Evolutionary conservation across 148 eudicot species (phyloP), one percentile per base, ranked within the genome.

Genomic region (Fagopyrum esculentum): DNA sequence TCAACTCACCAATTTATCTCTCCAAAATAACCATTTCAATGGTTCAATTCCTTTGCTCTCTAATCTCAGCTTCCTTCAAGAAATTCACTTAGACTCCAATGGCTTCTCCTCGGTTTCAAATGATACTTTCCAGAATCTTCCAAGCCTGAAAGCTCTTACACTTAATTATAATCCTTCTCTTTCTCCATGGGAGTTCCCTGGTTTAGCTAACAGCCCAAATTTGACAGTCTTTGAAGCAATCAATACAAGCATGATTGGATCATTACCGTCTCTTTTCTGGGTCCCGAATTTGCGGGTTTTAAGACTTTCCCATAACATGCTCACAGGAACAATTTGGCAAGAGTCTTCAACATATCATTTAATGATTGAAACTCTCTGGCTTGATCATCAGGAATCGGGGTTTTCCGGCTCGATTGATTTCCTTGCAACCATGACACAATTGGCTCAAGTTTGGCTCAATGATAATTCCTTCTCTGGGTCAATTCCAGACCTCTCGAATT

Each of bases 21-120:
- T 89, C 13, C 92, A 88, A 77, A 45, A 61, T 17, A 92, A 92
- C 79, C 47, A 6, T 2, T 59, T 92, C 59, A 73, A 88, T 30
- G 97, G 97, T 5, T 63, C 87, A 0, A 1, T 92, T 12, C 97
- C 97, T 0, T 66, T 81, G 4, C 81, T 92, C 12, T 54, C 97
- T 46, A 77, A 83, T 68, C 77, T 86, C 22, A 1, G 80, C 6
- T 46, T 61, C 8, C 86, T 92, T 26, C 57, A 76, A 35, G 10
- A 73, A 2, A 45, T 87, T 2, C 76, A 40, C 6, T 84, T 92
- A 3, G 89, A 89, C 51, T 8, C 35, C 19, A 92, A 92, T 70
- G 48, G 73, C 48, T 92, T 92, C 82, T 77, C 79, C 47, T 83
- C 89, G 0, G n/a, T 89, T 26, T 81, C 88, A 0, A 0, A 26